phyloP scores from a whole-genome alignment of 2,329 filamentous ascomycete genomes.

The Dothistroma septosporum region DNA sequence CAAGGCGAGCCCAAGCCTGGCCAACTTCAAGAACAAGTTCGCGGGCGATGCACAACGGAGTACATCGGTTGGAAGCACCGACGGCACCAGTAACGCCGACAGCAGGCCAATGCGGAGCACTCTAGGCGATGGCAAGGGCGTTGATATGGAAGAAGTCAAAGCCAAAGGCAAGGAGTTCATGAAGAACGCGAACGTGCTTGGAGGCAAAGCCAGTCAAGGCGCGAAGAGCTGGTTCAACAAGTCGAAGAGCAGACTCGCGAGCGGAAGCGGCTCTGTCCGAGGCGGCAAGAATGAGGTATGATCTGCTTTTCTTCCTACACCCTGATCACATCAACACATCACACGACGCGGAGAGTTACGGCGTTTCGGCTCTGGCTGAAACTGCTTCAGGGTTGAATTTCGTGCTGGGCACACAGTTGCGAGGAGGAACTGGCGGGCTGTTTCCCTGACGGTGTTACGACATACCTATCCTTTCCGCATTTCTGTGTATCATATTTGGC shows the following conservation, averaged over 20 bases:
- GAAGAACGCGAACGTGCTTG: slow-evolving; percentile 70
- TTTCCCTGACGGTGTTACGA: not conserved
- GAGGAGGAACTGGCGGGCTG: not conserved
- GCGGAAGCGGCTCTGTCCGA: slow-evolving; percentile 34
- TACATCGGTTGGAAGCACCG: slow-evolving; percentile 29
- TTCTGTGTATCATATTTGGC: slow-evolving; percentile 4
- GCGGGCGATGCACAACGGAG: slow-evolving; percentile 13
- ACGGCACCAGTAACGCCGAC: slow-evolving; percentile 12
- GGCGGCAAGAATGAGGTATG: slow-evolving; percentile 78
- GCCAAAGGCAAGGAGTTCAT: slow-evolving; percentile 85
- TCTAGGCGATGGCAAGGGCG: slow-evolving; percentile 15
- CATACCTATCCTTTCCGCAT: not conserved
- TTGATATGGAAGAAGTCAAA: slow-evolving; percentile 51
- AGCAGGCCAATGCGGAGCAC: slow-evolving; percentile 3
- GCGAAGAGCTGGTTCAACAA: slow-evolving; percentile 90
- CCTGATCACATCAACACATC: not conserved
- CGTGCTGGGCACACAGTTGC: not conserved
- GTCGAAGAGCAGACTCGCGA: slow-evolving; percentile 74
- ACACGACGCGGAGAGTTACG: not conserved
- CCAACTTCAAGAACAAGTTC: slow-evolving; percentile 17
- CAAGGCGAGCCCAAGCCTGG: slow-evolving; percentile 24
- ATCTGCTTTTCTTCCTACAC: slow-evolving; percentile 51
- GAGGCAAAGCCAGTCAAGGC: slow-evolving; percentile 68
- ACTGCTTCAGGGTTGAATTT: slow-evolving; percentile 5
- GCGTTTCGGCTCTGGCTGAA: not conserved